Evolutionary conservation across 2,329 filamentous ascomycete species (phyloP).

Genomic region (Sordariomycetes sp.): DNA sequence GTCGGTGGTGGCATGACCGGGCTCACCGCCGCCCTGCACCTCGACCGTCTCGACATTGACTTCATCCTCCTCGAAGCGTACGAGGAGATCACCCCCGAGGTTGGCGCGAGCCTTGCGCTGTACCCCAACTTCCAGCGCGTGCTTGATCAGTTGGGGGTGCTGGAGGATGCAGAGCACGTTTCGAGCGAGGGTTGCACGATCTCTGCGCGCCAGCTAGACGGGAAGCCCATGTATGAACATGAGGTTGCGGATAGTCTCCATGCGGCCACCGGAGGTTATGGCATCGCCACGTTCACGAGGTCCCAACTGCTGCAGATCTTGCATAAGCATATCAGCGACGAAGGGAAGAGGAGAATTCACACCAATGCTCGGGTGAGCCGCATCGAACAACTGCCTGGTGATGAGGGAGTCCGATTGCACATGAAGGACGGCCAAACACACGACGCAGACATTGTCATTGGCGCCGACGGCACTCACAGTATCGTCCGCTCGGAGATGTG

Average conservation of each 20-base stretch:
- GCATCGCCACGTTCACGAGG: not conserved
- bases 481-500: conserved; percentile 3
- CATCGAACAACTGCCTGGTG: conserved; percentile 1
- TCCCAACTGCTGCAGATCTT: not conserved
- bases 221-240: not conserved
- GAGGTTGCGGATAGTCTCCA: not conserved
- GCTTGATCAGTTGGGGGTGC: conserved; percentile 2
- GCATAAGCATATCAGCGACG: not conserved
- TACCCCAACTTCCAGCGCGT: not conserved
- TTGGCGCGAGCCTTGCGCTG: conserved; percentile 1
- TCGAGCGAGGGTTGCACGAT: not conserved
- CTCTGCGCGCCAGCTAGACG: not conserved
- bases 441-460: conserved; percentile 2
- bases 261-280: not conserved
- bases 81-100: not conserved
- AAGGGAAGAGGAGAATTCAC: not conserved
- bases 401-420: conserved; percentile 1
- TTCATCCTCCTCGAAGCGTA: conserved; percentile 2
- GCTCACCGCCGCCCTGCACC: conserved; percentile 1
- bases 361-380: not conserved
- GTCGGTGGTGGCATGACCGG: conserved; percentile 6
- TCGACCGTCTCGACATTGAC: not conserved
- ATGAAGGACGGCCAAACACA: not conserved
- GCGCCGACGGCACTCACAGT: conserved; percentile 4
- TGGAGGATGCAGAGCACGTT: not conserved